Base-by-base conservation (phyloP, 805 yeast species). In the Yarrowia sp. region DNA sequence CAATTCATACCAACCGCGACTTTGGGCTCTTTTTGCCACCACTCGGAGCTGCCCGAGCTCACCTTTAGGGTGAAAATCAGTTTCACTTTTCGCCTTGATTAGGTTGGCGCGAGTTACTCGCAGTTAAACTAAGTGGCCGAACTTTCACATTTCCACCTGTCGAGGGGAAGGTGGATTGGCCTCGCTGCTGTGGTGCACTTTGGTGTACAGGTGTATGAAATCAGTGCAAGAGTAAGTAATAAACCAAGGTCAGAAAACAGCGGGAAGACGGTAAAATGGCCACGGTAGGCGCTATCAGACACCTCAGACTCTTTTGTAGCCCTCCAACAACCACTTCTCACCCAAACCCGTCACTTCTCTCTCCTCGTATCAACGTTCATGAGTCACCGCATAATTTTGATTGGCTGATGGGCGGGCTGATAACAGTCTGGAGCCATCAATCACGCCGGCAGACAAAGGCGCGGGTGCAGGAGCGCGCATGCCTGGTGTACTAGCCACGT, bases 101-200 rank as follows among this genome's bases (percentile, higher is more conserved):
- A 46, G 22, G 52, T 46, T 46, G 52, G 52, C 52, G 52, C 36
- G 52, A 46, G 52, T 46, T 46, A 17, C 24, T 46, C 11, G 51
- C 6, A 8, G 49, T 43, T 26, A 17, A 16, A n/a, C 28, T 8
- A 14, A 35, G 33, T 22, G 26, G n/a, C 32, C 32, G 32, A 54
- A 54, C 61, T 54, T 54, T 54, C 61, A 54, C 61, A 54, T 54
- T 54, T 54, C 44, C 61, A 38, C 26, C 38, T 49, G 16, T 36
- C 38, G 41, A 35, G 58, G 58, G 58, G 58, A 35, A 51, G 59
- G 56, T 32, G 56, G 40, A 22, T 19, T 17, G 26, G 28, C 40
- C 43, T 24, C 56, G 56, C 56, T 32, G 40, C 56, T 32, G 28
- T 19, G 56, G 56, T 49, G 56, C 56, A 49, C 51, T 44, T 44